These are phyloP conservation scores for Elsinoe fawcettii DNA, from an alignment of 2,329 filamentous ascomycete species.

Conservation along the genomic window DNA sequence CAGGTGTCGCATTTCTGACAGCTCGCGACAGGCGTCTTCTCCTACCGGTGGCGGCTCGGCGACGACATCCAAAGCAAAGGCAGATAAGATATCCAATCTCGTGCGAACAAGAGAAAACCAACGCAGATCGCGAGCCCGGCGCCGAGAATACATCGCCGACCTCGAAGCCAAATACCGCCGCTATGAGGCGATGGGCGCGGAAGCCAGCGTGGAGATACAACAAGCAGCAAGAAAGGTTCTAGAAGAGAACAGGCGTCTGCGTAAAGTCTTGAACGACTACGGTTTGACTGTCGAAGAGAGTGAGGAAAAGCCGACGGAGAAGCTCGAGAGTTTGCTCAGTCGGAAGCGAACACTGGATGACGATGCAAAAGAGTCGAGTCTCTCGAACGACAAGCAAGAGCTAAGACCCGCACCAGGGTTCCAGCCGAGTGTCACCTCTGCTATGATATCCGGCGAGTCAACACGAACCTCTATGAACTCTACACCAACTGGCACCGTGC, in stretches of 20 bases:
- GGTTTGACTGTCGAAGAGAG: conserved; percentile 53
- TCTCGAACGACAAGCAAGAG: background rate
- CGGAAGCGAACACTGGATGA: conserved; percentile 16
- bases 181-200: conserved; percentile 58
- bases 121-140: conserved; percentile 63
- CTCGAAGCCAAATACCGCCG: conserved; percentile 57
- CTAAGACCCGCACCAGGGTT: background rate
- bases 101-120: conserved; percentile 69
- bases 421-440: background rate
- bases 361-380: conserved; percentile 4
- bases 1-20: background rate
- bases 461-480: background rate
- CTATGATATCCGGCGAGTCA: background rate
- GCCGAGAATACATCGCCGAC: conserved; percentile 65
- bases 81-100: conserved; percentile 29
- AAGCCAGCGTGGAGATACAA: conserved; percentile 65
- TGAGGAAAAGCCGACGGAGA: conserved; percentile 24
- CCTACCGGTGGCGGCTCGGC: background rate
- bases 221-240: conserved; percentile 59
- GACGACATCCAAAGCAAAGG: background rate
- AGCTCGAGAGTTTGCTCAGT: conserved; percentile 16
- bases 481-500: background rate
- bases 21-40: background rate
- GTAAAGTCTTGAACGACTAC: conserved; percentile 49
- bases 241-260: conserved; percentile 60